Evolutionary conservation across 192 early-diverging fungal genomes (phyloP).

Genomic region (Coemansia sp.): DNA sequence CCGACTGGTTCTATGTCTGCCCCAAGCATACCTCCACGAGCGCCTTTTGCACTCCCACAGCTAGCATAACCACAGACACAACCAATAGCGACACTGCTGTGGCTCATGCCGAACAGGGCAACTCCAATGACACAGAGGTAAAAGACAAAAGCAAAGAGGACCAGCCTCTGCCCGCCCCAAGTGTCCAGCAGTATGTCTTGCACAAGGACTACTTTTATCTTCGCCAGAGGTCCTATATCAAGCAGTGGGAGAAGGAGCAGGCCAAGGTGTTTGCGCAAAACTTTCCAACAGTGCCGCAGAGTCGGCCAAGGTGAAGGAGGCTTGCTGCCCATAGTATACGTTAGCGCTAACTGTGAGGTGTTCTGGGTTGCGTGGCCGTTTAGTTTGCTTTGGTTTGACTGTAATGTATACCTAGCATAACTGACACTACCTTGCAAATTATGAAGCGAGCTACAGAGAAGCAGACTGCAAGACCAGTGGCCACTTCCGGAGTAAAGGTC

Average conservation of each 20-base stretch:
- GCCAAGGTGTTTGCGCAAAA: constrained; percentile 9
- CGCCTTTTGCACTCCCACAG: constrained; percentile 14
- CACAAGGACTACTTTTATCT: constrained; percentile 30
- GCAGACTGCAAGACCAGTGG: constrained; percentile 8
- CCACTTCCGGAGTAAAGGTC: constrained; percentile 36
- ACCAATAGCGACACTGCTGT: neutral
- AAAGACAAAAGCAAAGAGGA: neutral
- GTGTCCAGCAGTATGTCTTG: constrained; percentile 4
- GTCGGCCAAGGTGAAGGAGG: neutral
- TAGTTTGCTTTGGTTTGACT: neutral
- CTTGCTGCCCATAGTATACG: neutral
- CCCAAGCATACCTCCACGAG: neutral
- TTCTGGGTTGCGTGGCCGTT: neutral
- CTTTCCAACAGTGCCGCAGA: constrained; percentile 15
- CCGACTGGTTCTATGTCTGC: constrained; percentile 46
- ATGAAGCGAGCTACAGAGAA: constrained; percentile 6
- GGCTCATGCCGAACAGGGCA: neutral
- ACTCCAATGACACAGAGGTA: neutral
- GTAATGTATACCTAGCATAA: too few species aligned
- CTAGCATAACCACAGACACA: neutral
- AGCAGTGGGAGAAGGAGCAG: constrained; percentile 24
- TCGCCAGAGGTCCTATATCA: constrained; percentile 25
- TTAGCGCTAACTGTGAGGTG: neutral
- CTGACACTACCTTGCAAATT: neutral
- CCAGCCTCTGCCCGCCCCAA: neutral